Base-by-base conservation (phyloP, 768 basidiomycete genomes). In the Punctularia strigosozonata region DNA sequence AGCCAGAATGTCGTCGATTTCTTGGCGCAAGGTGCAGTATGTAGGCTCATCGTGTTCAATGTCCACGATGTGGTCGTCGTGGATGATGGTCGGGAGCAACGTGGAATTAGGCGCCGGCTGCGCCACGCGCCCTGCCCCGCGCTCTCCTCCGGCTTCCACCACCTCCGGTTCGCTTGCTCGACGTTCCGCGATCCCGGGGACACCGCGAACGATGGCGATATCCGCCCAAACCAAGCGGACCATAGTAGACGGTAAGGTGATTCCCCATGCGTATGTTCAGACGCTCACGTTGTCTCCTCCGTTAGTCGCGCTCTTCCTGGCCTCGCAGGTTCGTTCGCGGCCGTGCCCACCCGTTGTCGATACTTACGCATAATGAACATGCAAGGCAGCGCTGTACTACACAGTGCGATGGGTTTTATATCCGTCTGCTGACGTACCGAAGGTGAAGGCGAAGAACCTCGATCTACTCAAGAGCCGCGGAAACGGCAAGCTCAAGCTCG, bases 381-480 rank as follows among this genome's bases (percentile, higher is more conserved):
- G 50, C 43, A 72, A 88, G 84, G 79, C 77, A 59, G 85, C 83
- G 24, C 59, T 78, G 45, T 86, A 79, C 55, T 87, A 85, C 55
- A 79, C 83, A 22, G 63, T 85, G 43, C 67, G 71, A n/a, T n/a
- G n/a, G n/a, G 52, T 83, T 82, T 44, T 49, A 77, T 63, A 19
- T 25, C n/a, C 14, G 20, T 14, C 12, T 10, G 31, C 2, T 40
- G 5, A 23, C 33, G 28, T 20, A 17, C 19, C 33, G 51, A 71
- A 73, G 43, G 66, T 78, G 13, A 75, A 78, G 46, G 66, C 73
- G 38, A 86, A 83, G 52, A 79, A 82, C 24, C 46, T 77, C 41
- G 77, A 84, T 48, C 75, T 79, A 8, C 50, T 87, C 43, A 75
- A 80, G 48, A 75, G 72, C 38, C 57, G 86, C 14, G 83, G 83